Percentiles rank a stretch among this genome's conserved stretches.
phyloP scores from a whole-genome alignment of 768 basidiomycete genomes.

The Exidia glandulosa region DNA sequence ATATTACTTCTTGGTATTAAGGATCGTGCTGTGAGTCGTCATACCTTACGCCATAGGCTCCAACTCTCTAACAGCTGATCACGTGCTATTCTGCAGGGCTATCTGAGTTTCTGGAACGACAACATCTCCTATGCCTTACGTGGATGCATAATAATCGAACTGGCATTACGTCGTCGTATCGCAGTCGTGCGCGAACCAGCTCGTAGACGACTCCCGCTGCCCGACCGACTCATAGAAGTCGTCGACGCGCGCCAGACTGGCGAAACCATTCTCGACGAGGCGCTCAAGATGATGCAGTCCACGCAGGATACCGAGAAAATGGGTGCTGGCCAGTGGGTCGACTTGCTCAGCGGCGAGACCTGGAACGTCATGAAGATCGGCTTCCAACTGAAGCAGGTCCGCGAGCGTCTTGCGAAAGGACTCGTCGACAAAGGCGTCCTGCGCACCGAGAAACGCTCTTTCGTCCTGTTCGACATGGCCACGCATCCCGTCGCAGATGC shows the following conservation, averaged over 20 bases:
- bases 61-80: no score
- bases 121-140: conserved; percentile 97
- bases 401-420: conserved; percentile 92
- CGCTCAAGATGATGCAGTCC: conserved; percentile 94
- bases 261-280: conserved; percentile 92
- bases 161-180: conserved; percentile 89
- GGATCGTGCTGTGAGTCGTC: no score
- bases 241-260: conserved; percentile 88
- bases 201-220: conserved; percentile 58
- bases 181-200: conserved; percentile 80
- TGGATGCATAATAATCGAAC: conserved; percentile 96
- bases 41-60: no score
- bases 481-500: conserved; percentile 95
- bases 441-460: conserved; percentile 98
- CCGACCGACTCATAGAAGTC: conserved; percentile 82
- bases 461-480: conserved; percentile 98
- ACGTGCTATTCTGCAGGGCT: no score
- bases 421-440: conserved; percentile 97
- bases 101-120: conserved; percentile 99
- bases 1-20: conserved; percentile 87
- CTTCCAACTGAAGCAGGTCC: conserved; percentile 96
- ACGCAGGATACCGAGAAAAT: conserved; percentile 64
- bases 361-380: conserved; percentile 99
- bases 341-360: conserved; percentile 91
- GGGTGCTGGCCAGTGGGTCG: conserved; percentile 87